Base-by-base conservation (phyloP, 2,329 filamentous ascomycete genomes). In the Paracoccidioides lutzii region DNA sequence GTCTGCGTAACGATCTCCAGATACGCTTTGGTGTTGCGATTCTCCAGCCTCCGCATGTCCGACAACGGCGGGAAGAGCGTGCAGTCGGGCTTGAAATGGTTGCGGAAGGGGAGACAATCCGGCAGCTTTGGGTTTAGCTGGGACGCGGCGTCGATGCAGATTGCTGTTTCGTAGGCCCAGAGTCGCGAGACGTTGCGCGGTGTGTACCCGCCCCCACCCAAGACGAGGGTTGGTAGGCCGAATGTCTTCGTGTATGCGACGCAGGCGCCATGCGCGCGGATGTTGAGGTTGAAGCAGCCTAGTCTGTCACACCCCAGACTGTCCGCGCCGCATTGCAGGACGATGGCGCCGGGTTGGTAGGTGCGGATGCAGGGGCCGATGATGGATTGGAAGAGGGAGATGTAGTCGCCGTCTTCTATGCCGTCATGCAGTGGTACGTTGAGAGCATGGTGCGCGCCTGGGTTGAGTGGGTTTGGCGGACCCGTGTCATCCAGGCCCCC, bases 141-240 rank as follows among this genome's bases (percentile, higher is more conserved):
- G 60, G 85, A 78, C 58, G 86, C 78, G 56, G 83, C 83, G 62
- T 84, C 83, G 59, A 94, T 87, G 58, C 89, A 89, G 62, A 97
- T 88, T 58, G 87, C 87, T 10, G 93, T 98, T 74, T 98, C 93
- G 72, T 95, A 91, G 30, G 90, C 89, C 93, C 93, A 98, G 35
- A 91, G 90, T 54, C 93, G 86, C 44, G 93, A 93, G 5, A 98
- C 93, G 66, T 98, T 98, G 61, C 91, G 83, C 4, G 93, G 90
- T 12, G 93, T 98, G 72, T 98, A 98, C 33, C 93, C 93, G 56
- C 93, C 93, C 42, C 93, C 93, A 46, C 93, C 93, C 57, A 97
- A 88, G 55, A 98, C 81, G 52, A 98, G 83, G 59, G 97, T 79
- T 2, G 93, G 93, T 1, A 95, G 76, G 5, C 80, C 78, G 60